These are phyloP conservation scores for Alternaria rosae DNA, from an alignment of 2,329 filamentous ascomycete genomes.

Conservation along the genomic window DNA sequence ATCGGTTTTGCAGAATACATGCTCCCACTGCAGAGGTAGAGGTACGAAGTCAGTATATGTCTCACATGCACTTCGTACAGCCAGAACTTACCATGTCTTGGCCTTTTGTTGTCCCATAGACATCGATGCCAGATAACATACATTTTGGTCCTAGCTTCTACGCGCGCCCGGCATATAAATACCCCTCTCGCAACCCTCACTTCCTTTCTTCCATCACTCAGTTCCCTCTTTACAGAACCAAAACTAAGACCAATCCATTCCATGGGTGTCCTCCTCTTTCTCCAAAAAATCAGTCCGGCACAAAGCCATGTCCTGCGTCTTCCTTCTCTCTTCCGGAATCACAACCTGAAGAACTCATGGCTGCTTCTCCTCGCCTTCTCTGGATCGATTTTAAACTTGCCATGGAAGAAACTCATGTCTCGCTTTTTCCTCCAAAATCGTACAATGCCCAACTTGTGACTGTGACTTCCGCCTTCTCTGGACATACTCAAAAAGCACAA, in stretches of 20 bases:
- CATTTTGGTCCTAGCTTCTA: neutral
- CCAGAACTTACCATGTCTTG: no score
- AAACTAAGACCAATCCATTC: no score
- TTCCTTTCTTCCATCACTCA: neutral
- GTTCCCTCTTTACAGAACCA: neutral
- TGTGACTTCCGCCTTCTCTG: neutral
- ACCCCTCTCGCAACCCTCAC: neutral
- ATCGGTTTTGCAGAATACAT: neutral
- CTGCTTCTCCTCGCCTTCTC: neutral
- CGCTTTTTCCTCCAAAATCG: neutral
- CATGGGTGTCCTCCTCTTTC: neutral
- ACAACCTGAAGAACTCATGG: neutral
- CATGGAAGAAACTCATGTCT: fast-evolving
- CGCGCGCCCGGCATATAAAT: neutral
- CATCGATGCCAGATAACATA: neutral
- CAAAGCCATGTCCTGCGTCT: neutral
- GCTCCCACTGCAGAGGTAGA: no score
- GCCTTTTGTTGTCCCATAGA: neutral
- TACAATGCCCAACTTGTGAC: fast-evolving
- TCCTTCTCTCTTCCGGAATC: neutral
- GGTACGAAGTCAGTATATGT: no score
- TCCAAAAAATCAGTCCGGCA: neutral
- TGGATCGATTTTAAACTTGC: neutral
- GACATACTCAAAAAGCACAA: neutral
- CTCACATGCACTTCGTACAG: no score